These are phyloP conservation scores for Yamagishiella unicocca DNA, from an alignment of 139 green algal genomes.

Conservation along the genomic window DNA sequence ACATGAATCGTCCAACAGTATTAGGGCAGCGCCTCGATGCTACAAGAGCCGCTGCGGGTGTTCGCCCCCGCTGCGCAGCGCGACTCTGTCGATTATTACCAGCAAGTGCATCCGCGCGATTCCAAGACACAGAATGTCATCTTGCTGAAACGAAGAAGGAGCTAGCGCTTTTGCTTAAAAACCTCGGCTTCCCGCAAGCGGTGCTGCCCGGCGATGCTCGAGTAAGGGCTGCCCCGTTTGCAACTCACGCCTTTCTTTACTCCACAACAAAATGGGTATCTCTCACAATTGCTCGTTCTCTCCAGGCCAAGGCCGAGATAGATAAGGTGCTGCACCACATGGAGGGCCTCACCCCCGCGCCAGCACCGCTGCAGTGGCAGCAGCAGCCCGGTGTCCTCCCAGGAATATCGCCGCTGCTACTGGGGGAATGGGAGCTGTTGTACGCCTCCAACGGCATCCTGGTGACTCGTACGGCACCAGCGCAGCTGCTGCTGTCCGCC, in stretches of 20 bases:
- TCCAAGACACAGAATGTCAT: constrained; percentile 20
- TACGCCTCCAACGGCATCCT: constrained; percentile 58
- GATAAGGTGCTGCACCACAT: constrained; percentile 44
- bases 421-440: constrained; percentile 52
- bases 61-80: too few relatives aligned
- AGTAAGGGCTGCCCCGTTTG: not conserved
- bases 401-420: constrained; percentile 4
- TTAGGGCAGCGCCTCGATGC: too few relatives aligned
- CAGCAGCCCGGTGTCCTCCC: not conserved
- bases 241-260: too few relatives aligned
- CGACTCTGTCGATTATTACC: not conserved
- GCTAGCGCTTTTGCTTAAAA: not conserved
- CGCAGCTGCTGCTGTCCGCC: constrained; percentile 23
- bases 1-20: too few relatives aligned
- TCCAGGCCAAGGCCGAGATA: constrained; percentile 28
- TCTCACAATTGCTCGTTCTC: not conserved
- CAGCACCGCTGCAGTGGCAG: not conserved
- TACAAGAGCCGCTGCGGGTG: too few relatives aligned
- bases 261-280: not conserved
- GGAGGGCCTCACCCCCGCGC: constrained; percentile 9
- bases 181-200: not conserved
- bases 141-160: constrained; percentile 37
- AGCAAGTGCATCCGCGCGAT: not conserved
- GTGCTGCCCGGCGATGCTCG: not conserved
- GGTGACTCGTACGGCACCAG: constrained; percentile 21